Base-by-base conservation (phyloP, 306 rosid species). In the Citrullus mucosospermus region DNA sequence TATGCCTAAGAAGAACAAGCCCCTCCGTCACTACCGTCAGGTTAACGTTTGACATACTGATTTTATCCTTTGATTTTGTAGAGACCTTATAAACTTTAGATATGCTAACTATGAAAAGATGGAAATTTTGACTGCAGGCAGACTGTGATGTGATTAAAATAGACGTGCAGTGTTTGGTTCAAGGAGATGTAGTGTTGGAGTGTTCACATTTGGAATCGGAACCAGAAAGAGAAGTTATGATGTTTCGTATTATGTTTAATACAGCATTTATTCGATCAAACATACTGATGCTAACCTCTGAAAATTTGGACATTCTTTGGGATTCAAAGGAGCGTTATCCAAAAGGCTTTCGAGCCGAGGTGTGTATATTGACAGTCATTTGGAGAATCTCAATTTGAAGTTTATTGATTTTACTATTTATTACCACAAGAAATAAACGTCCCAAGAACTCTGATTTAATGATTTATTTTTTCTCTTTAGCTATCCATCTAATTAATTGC, bases 181-280 rank as follows among this genome's bases (percentile, higher is more conserved):
- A 95, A 92, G 98, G 98, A 82, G 98, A 95, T 87, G 97, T 95
- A 74, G 98, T 95, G 41, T 85, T 95, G 86, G 98, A 95, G 88
- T 95, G 98, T 80, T 96, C 90, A 58, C 97, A 95, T 84, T 86
- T 92, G 87, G 98, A 90, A 81, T 84, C 86, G 82, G 95, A 94
- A 85, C 89, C 87, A 0, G 97, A 92, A 78, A 95, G 97, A 89
- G 98, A 95, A 84, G 91, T 95, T 51, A 95, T 95, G 98, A 95
- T 95, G 98, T 95, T 95, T 76, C 96, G 97, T 16, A 82, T 95
- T 59, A 91, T 95, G 97, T 95, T 95, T 81, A 92, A 89, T 79
- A 95, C 98, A 0, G 96, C 98, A 17, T 95, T 95, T 84, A 92
- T 95, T 79, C 92, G 98, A 72, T 95, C 98, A 53, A 95, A 95